Conservation (phyloP, 1,139 yeast species). For the Geotrichum restrictum region DNA sequence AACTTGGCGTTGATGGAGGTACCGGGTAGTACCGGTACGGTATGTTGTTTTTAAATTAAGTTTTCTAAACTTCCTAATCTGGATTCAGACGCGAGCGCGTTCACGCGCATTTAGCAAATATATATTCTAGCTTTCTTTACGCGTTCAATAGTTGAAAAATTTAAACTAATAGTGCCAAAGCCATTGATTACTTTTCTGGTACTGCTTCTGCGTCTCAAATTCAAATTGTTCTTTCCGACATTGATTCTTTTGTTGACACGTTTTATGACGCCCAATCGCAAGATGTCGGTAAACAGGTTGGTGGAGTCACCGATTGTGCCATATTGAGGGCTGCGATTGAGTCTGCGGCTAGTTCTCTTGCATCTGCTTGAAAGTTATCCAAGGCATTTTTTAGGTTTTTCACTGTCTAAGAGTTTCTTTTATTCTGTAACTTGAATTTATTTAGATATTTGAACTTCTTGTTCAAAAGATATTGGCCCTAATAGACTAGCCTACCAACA, state of each 20-base stretch:
- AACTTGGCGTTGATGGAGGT: no score
- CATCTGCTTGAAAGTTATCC: slow-evolving; percentile 42
- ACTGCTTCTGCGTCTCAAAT: slow-evolving; percentile 60
- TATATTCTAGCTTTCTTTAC: no score
- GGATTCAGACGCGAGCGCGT: no score
- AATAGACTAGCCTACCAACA: no score
- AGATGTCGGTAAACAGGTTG: slow-evolving; percentile 61
- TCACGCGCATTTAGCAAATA: no score
- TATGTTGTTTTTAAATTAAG: no score
- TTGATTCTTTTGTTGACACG: slow-evolving; percentile 71
- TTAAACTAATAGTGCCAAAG: no score
- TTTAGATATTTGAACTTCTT: no score
- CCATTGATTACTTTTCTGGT: slow-evolving; percentile 67
- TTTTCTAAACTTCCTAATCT: no score
- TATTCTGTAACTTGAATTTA: not conserved
- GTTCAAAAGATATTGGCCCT: no score
- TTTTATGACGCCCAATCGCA: slow-evolving; percentile 74
- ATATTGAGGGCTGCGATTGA: slow-evolving; percentile 51
- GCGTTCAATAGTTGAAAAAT: no score
- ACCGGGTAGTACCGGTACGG: no score
- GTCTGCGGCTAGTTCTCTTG: slow-evolving; percentile 46
- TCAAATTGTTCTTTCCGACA: slow-evolving; percentile 50
- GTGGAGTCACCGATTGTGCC: slow-evolving; percentile 47
- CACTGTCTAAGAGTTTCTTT: slow-evolving; percentile 7
- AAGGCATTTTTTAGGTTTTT: slow-evolving; percentile 20